A percentile compares a stretch with the other conserved stretches of the same genome.
Evolutionary conservation across 306 rosid genomes (phyloP).

Genomic region (Heteromeles arbutifolia): DNA sequence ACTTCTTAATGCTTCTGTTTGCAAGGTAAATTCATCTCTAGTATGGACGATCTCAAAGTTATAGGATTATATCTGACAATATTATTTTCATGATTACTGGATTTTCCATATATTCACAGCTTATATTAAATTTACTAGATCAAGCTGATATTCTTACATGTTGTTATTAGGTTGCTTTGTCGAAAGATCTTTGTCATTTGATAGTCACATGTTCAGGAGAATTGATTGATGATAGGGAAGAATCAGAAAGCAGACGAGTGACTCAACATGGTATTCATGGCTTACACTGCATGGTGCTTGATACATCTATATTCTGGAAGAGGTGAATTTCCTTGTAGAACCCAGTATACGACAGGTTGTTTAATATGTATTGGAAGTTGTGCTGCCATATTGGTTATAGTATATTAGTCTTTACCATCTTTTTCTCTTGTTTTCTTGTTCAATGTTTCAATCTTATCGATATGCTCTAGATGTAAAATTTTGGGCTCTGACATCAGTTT

Average conservation of each 20-base stretch:
- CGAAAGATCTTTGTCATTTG: slow-evolving; percentile 91
- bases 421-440: slow-evolving; percentile 11
- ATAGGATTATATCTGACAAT: not conserved
- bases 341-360: slow-evolving; percentile 11
- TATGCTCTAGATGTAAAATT: not conserved
- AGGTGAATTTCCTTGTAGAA: slow-evolving; percentile 52
- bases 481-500: not conserved
- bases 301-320: slow-evolving; percentile 80
- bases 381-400: not conserved
- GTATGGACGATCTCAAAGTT: not conserved
- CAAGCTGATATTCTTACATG: slow-evolving; percentile 28
- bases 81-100: not conserved
- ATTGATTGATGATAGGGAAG: slow-evolving; percentile 38
- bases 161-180: slow-evolving; percentile 66
- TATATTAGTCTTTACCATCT: not conserved
- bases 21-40: slow-evolving; percentile 53
- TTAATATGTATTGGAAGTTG: not conserved
- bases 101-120: not conserved
- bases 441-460: slow-evolving; percentile 5
- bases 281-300: slow-evolving; percentile 73
- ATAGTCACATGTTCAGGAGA: slow-evolving; percentile 85
- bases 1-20: slow-evolving; percentile 59
- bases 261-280: slow-evolving; percentile 47
- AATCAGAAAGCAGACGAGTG: slow-evolving; percentile 25
- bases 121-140: not conserved